phyloP scores from a whole-genome alignment of 805 yeast species.

The Yarrowia sp. region DNA sequence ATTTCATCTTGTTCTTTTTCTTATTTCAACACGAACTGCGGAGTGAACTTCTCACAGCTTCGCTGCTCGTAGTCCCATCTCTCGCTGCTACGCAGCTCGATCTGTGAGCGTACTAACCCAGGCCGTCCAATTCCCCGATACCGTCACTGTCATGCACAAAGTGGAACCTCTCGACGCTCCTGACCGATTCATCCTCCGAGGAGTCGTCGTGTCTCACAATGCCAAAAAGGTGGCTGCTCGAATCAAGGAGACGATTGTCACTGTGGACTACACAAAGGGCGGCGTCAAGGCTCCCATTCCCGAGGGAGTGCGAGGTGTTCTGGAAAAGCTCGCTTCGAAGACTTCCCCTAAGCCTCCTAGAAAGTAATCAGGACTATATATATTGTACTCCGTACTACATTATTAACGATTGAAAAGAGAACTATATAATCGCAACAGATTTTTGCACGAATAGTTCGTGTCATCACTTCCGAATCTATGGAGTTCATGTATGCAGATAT shows the following conservation, averaged over 20 bases:
- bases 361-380: not conserved
- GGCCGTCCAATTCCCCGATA: conserved; percentile 48
- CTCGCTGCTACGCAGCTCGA: not conserved
- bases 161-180: conserved; percentile 43
- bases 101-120: conserved; percentile 35
- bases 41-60: no score
- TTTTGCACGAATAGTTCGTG: no score
- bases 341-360: not conserved
- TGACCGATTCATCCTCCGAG: conserved; percentile 47
- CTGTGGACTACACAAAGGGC: conserved; percentile 47
- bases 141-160: conserved; percentile 47
- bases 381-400: no score
- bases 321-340: conserved; percentile 39
- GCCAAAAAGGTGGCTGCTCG: conserved; percentile 49
- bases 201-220: conserved; percentile 48
- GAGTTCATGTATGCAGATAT: no score
- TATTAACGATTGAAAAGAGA: no score
- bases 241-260: conserved; percentile 47
- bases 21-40: no score
- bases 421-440: no score
- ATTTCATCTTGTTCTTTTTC: no score
- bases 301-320: conserved; percentile 40
- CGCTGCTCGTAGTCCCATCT: not conserved
- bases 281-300: conserved; percentile 49
- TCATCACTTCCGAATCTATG: no score